Conservation (phyloP, 345 rosid species). For the Reutealis trisperma region DNA sequence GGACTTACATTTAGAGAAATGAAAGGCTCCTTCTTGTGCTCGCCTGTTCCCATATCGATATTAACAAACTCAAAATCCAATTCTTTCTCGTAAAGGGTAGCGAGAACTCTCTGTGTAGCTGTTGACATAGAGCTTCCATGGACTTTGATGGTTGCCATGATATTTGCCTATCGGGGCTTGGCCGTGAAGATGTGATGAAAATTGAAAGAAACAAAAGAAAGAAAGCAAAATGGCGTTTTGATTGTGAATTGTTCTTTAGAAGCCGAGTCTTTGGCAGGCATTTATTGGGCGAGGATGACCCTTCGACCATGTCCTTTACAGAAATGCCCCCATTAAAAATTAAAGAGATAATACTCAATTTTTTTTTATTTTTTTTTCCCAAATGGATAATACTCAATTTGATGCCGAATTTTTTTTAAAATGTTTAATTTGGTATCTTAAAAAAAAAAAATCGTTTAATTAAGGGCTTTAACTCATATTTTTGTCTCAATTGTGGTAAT, state of each 20-base stretch:
- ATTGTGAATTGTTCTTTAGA: background rate
- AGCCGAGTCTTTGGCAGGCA: background rate
- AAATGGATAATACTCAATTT: no score
- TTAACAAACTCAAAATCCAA: slow-evolving; percentile 50
- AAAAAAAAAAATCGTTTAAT: no score
- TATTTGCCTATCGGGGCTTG: background rate
- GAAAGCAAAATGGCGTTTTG: background rate
- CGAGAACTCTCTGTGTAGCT: slow-evolving; percentile 50
- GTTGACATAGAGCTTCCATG: slow-evolving; percentile 49
- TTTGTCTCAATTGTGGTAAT: no score
- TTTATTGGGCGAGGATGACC: background rate
- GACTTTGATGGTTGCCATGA: slow-evolving; percentile 49
- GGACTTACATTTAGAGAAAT: slow-evolving; percentile 57
- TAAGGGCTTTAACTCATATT: no score
- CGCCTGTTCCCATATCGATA: slow-evolving; percentile 52
- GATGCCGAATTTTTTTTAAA: no score
- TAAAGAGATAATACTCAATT: no score
- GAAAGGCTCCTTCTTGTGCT: slow-evolving; percentile 58
- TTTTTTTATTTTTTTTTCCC: no score
- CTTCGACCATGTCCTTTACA: background rate
- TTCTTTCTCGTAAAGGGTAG: slow-evolving; percentile 60
- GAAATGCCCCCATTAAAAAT: no score
- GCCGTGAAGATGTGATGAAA: background rate
- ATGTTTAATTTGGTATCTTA: no score
- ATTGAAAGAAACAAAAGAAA: background rate